Percentiles rank a stretch among this genome's conserved stretches.
Conservation (phyloP, 2,329 filamentous ascomycete genomes). For the Talaromyces sp. region DNA sequence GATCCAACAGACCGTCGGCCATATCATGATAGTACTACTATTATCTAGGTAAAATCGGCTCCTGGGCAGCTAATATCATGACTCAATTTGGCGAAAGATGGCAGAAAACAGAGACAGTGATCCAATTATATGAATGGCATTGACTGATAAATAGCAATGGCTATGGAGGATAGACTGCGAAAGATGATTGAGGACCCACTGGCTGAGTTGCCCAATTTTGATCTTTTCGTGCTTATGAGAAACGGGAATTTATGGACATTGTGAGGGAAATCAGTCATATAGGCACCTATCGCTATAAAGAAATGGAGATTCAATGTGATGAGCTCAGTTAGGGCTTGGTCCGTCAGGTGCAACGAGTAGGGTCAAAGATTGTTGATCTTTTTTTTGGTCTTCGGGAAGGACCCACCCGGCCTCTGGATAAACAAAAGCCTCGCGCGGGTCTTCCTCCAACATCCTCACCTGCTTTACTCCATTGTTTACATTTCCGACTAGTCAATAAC, state of each 20-base stretch:
- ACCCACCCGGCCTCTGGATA: slow-evolving; percentile 8
- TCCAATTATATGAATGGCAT: not conserved
- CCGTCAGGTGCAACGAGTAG: not conserved
- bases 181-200: not conserved
- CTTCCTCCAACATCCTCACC: not conserved
- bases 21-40: not conserved
- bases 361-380: slow-evolving; percentile 5
- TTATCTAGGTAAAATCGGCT: not conserved
- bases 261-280: not conserved
- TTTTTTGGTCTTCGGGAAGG: slow-evolving; percentile 8
- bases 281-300: not conserved
- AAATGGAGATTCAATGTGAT: not conserved
- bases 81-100: not conserved
- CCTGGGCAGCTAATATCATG: not conserved
- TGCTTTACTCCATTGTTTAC: not conserved
- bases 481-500: not conserved
- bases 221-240: not conserved
- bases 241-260: not conserved
- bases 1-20: not conserved
- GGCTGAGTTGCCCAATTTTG: not conserved
- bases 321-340: not conserved
- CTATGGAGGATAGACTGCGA: not conserved
- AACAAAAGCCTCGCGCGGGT: slow-evolving; percentile 13
- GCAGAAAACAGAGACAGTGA: not conserved
- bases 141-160: not conserved